Evolutionary conservation across 805 yeast genomes (phyloP).

Genomic region (Nakazawaea ernobii): DNA sequence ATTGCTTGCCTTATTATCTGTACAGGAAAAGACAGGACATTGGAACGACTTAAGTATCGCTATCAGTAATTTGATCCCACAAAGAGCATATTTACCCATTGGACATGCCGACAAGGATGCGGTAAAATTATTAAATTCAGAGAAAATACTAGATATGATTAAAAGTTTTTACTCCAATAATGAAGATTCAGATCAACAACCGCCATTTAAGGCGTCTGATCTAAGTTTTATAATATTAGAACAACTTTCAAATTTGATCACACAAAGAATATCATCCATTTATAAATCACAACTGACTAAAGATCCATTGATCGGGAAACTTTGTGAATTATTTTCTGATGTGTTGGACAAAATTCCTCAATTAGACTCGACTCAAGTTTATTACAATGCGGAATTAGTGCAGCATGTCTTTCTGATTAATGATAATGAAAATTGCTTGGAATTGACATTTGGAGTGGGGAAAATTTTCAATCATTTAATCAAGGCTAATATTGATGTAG

Average conservation of each 20-base stretch:
- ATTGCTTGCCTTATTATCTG: conserved; percentile 40
- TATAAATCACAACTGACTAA: conserved; percentile 10
- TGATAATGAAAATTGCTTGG: conserved; percentile 11
- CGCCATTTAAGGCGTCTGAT: conserved; percentile 39
- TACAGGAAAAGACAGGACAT: conserved; percentile 9
- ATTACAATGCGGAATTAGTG: background rate
- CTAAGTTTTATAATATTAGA: conserved; percentile 35
- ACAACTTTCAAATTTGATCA: conserved; percentile 21
- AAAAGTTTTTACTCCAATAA: conserved; percentile 24
- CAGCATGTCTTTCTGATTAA: background rate
- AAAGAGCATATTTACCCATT: conserved; percentile 53
- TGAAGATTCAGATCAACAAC: conserved; percentile 13
- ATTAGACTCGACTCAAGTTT: conserved; percentile 12
- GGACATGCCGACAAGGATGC: conserved; percentile 31
- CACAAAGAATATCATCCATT: conserved; percentile 14
- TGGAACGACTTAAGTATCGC: conserved; percentile 36
- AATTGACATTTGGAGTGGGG: conserved; percentile 36
- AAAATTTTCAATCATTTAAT: conserved; percentile 32
- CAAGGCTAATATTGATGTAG: conserved; percentile 11
- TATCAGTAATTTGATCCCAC: conserved; percentile 54
- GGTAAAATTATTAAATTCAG: conserved; percentile 3
- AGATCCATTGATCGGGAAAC: conserved; percentile 21
- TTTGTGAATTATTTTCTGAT: conserved; percentile 28
- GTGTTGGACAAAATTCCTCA: conserved; percentile 44
- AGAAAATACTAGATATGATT: conserved; percentile 23